These are phyloP conservation scores for Elaeis oleifera DNA, from an alignment of 202 grass and related monocot genomes.

Conservation along the genomic window DNA sequence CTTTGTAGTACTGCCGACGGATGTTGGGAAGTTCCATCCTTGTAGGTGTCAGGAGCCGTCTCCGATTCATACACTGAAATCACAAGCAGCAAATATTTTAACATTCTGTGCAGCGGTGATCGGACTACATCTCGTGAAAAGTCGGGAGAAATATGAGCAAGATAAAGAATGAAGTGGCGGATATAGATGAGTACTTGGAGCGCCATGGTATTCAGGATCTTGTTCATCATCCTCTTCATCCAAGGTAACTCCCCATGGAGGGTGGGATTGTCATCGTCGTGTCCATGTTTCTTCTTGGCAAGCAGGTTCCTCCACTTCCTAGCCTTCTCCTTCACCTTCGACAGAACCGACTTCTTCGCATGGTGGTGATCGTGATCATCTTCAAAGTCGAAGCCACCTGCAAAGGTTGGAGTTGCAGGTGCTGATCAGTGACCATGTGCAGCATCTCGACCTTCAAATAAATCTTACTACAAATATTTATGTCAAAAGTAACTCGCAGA, in stretches of 20 bases:
- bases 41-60: slow-evolving; percentile 27
- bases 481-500: neutral
- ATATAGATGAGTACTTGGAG: slow-evolving; percentile 22
- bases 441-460: neutral
- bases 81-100: neutral
- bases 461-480: too few relatives aligned
- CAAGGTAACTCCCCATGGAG: slow-evolving; percentile 19
- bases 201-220: slow-evolving; percentile 17
- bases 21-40: slow-evolving; percentile 24
- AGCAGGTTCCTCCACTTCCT: slow-evolving; percentile 82
- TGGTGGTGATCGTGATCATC: neutral
- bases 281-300: slow-evolving; percentile 46
- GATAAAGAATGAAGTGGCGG: too few relatives aligned
- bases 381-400: neutral
- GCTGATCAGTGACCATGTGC: neutral
- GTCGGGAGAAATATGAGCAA: too few relatives aligned
- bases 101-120: too few relatives aligned
- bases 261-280: slow-evolving; percentile 36
- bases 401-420: neutral
- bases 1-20: slow-evolving; percentile 22
- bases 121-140: too few relatives aligned
- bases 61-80: slow-evolving; percentile 32
- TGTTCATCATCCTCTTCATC: slow-evolving; percentile 1
- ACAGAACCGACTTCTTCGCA: slow-evolving; percentile 54
- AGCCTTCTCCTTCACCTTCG: slow-evolving; percentile 80